These are phyloP conservation scores for Cucurbita pepo DNA, from an alignment of 306 rosid genomes.

Conservation along the genomic window DNA sequence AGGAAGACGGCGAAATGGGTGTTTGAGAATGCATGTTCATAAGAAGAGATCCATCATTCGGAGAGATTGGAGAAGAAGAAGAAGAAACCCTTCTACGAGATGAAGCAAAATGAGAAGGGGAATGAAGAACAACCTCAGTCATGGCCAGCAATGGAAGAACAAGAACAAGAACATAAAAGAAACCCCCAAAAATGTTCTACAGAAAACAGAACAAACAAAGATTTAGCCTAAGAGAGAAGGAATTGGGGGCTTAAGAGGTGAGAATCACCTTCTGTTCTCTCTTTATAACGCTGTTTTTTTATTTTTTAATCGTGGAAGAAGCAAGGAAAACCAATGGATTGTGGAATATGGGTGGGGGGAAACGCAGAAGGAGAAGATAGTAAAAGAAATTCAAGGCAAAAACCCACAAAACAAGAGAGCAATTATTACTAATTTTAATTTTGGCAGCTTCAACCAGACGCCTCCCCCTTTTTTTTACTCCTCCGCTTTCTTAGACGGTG, in stretches of 20 bases:
- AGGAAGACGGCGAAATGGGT: conserved; percentile 9
- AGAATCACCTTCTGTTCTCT: not conserved
- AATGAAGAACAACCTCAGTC: conserved; percentile 66
- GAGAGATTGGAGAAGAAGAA: conserved; percentile 10
- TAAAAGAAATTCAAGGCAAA: not conserved
- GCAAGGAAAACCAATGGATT: not conserved
- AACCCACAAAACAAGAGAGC: not conserved
- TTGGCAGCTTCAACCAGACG: not conserved
- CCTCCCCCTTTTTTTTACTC: not conserved
- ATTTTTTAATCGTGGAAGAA: not conserved
- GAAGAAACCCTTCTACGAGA: conserved; percentile 26
- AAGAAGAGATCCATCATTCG: conserved; percentile 22
- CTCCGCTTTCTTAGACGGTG: not conserved
- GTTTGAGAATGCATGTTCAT: not conserved
- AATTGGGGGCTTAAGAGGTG: conserved; percentile 43
- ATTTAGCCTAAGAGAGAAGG: conserved; percentile 1
- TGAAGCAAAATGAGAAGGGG: conserved; percentile 33
- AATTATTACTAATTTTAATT: not conserved
- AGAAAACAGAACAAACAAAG: conserved; percentile 3
- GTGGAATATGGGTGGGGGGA: conserved; percentile 5
- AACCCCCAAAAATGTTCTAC: conserved; percentile 2
- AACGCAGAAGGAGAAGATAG: not conserved
- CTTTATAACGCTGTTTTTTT: not conserved
- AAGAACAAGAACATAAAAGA: not conserved
- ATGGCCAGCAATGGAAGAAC: conserved; percentile 50